Evolutionary conservation across 2,329 filamentous ascomycete genomes (phyloP), one percentile per base, ranked within the genome.

Genomic region (Westerdykella aurantiaca): DNA sequence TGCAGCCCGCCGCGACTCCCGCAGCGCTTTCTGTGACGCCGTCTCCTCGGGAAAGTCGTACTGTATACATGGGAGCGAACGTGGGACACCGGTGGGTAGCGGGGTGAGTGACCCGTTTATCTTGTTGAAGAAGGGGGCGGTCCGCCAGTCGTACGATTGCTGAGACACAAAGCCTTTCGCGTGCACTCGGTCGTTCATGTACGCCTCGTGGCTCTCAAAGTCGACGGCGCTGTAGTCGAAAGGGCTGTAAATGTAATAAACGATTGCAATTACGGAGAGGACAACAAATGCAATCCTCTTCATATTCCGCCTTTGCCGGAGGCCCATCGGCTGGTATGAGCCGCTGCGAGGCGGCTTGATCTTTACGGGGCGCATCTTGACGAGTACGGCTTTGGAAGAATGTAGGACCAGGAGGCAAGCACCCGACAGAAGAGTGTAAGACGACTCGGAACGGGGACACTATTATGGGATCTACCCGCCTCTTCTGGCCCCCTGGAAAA

Each of bases 21-120:
- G 47, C 44, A 50, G 31, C 34, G 46, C 40, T 51, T 52, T 46
- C 53, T 61, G 49, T 14, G 55, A 38, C 2, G 35, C 44, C 44
- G 60, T 43, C 45, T 74, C 71, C 21, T 52, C 37, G 1, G 59
- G 54, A 42, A 73, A 71, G 0, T 59, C 46, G 48, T 58, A 58
- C 44, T 75, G 72, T 6, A 75, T 59, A 14, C 52, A 56, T 0
- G 72, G 72, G 1, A 74, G 60, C 18, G 55, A 53, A 21, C 51
- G 52, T 6, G 70, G 64, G 16, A 52, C 53, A 29, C 58, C 66
- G 2, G 57, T 59, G 5, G 72, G 72, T 17, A 74, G 48, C 9
- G 57, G 50, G 16, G 55, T 68, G 38, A 70, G 60, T 3, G 57
- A 55, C 25, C 25, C 25, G 6, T 56, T 44, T 25, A 69, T 59